Conservation (phyloP, 495 filamentous ascomycete genomes). For the Hypoxylon intermedium region DNA sequence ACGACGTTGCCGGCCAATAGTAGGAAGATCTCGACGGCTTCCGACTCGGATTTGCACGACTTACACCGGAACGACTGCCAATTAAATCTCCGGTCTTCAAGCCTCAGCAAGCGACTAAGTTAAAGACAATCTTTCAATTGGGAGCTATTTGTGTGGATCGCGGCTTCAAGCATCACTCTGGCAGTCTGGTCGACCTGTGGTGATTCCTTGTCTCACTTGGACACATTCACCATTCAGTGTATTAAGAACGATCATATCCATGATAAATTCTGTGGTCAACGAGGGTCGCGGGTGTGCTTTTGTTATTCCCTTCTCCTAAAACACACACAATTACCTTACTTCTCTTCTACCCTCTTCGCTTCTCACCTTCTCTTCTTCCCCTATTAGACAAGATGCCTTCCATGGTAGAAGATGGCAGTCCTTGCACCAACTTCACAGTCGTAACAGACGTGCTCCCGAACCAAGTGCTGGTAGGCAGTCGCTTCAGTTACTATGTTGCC, state of each 20-base stretch:
- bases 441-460: constrained; percentile 24
- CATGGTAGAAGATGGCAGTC: constrained; percentile 31
- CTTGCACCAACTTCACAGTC: constrained; percentile 33
- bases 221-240: background rate
- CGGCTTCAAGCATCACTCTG: background rate
- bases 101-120: constrained; percentile 1
- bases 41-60: constrained; percentile 9
- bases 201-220: background rate
- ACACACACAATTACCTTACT: too few species aligned
- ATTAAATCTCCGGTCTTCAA: background rate
- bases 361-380: background rate
- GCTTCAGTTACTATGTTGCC: constrained; percentile 43
- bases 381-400: constrained; percentile 27
- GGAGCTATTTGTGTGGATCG: constrained; percentile 5
- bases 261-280: constrained; percentile 15
- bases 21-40: constrained; percentile 3
- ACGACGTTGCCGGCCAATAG: constrained; percentile 22
- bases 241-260: constrained; percentile 5
- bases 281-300: constrained; percentile 5
- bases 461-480: constrained; percentile 26
- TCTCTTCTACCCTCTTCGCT: background rate
- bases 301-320: constrained; percentile 13
- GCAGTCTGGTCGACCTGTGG: background rate
- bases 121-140: background rate
- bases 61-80: background rate